Evolutionary conservation across 768 basidiomycete genomes (phyloP), one percentile per base, ranked within the genome.

Genomic region (Termitomyces heimii): DNA sequence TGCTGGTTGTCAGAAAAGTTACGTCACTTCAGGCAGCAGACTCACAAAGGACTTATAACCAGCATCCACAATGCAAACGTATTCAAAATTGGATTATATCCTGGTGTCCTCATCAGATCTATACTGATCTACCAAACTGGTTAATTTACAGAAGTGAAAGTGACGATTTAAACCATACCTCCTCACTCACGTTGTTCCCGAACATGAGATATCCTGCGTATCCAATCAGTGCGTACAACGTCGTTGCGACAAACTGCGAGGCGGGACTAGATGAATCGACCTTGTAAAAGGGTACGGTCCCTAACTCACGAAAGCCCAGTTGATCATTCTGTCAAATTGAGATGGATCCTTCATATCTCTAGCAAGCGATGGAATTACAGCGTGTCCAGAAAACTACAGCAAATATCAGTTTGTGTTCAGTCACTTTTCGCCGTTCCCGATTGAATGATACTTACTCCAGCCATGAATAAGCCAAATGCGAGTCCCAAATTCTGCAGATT

Each of bases 191-290:
- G 32, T 68, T 64, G 49, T 81, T 75, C 10, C 94, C 93, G 66
- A 93, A 94, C 96, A 98, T 98, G 20, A 91, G 70, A 64, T 97
- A 98, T 0, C 95, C 96, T 20, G 84, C 85, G 45, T 80, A 82
- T 4, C 89, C 93, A 29, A 94, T 85, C 12, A 87, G 59, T n/a
- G 75, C 68, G 61, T 86, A 86, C 29, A 90, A 72, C 35, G 75
- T 71, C 0, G 88, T 86, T 22, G 89, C 82, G 47, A 85, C 74
- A 22, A 75, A 62, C 88, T 89, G 54, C 14, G 37, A 60, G n/a
- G 35, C 28, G 44, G 14, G 26, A 29, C 42, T 55, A 24, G 29
- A 48, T 56, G 28, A 51, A 20, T 52, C 22, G 51, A 56, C 13
- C 28, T 24, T 29, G 28, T 51, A 32, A 46, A 7, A 20, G 31